Conservation (phyloP, 805 yeast species). For the Ogataea degrootiae region DNA sequence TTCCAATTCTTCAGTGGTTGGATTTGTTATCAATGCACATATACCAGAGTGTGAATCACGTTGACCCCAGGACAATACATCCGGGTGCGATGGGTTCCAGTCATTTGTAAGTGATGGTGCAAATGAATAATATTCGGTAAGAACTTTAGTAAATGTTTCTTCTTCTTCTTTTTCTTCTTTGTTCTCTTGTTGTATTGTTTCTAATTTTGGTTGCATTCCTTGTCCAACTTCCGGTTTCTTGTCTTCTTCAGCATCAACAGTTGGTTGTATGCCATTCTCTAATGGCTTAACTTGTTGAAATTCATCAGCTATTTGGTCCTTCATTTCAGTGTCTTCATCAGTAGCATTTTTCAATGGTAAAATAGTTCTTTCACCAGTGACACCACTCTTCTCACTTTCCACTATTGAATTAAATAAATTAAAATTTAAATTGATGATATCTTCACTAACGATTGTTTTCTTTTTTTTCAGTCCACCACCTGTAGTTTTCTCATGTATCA, state of each 20-base stretch:
- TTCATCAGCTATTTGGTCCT: not conserved
- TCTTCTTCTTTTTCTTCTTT: constrained; percentile 5
- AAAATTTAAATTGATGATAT: constrained; percentile 32
- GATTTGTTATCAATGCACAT: constrained; percentile 19
- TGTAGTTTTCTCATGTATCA: constrained; percentile 27
- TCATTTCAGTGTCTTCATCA: not conserved
- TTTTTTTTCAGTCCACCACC: not conserved
- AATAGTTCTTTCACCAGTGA: constrained; percentile 1
- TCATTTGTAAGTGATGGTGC: constrained; percentile 41
- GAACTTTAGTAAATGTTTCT: constrained; percentile 30
- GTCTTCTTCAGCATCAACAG: no score
- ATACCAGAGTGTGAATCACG: constrained; percentile 24
- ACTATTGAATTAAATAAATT: constrained; percentile 39
- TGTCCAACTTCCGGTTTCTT: no score
- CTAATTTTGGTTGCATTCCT: not conserved
- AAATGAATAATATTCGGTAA: constrained; percentile 35
- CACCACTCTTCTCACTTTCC: constrained; percentile 2
- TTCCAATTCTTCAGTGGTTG: constrained; percentile 6
- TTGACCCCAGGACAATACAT: constrained; percentile 52
- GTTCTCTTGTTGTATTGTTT: not conserved
- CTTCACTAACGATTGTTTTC: constrained; percentile 16
- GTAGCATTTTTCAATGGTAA: not conserved
- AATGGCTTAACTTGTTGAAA: no score
- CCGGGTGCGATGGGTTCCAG: constrained; percentile 52
- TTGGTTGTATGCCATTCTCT: no score